Percentiles rank a stretch among this genome's conserved stretches.
These are phyloP conservation scores for Agaricales sp. DNA, from an alignment of 1,284 basidiomycete genomes.

Conservation along the genomic window DNA sequence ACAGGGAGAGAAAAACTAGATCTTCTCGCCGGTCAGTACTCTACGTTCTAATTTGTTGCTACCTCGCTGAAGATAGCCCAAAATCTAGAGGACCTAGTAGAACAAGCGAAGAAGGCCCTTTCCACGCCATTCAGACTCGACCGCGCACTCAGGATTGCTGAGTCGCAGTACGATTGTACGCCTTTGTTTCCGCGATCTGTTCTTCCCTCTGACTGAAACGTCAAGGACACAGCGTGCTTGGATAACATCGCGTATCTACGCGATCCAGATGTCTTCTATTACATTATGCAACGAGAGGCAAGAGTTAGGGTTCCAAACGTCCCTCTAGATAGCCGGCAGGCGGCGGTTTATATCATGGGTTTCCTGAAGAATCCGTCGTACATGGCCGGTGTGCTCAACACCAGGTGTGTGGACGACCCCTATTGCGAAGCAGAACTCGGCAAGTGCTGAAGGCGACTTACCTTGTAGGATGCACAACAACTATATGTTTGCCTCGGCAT, in stretches of 20 bases:
- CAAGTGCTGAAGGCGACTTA: background rate
- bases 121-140: conserved; percentile 54
- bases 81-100: conserved; percentile 52
- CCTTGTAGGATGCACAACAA: conserved; percentile 57
- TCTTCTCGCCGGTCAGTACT: conserved; percentile 51
- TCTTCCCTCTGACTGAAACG: background rate
- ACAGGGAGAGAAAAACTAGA: conserved; percentile 70
- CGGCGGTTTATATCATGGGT: background rate
- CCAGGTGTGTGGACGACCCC: background rate
- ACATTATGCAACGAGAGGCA: background rate
- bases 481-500: conserved; percentile 67
- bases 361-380: conserved; percentile 1
- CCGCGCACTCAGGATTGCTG: conserved; percentile 50
- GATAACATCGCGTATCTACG: background rate
- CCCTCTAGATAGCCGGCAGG: background rate
- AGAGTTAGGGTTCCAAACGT: background rate
- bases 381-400: conserved; percentile 8
- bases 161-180: conserved; percentile 60
- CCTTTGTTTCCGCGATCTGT: conserved; percentile 3
- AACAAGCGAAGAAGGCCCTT: conserved; percentile 45
- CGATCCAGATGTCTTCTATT: background rate
- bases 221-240: background rate
- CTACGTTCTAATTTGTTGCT: background rate
- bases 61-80: conserved; percentile 7
- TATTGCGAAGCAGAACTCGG: no score